Conservation (phyloP, 441 rosid genomes). For the Jatropha multifida region DNA sequence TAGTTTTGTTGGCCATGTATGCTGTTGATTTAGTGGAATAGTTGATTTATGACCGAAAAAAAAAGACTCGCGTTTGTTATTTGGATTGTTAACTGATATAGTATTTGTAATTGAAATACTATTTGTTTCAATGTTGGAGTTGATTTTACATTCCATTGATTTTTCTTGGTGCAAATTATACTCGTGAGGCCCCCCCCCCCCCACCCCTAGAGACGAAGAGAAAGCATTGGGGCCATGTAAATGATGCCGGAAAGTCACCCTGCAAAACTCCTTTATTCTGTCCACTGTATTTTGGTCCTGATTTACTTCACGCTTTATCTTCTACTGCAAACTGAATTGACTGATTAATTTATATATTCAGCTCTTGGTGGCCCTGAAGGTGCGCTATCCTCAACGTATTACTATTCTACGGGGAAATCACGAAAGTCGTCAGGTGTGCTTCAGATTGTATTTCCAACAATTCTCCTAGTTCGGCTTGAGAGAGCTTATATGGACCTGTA, state of each 20-base stretch:
- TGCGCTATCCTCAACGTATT: conserved; percentile 75
- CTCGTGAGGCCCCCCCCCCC: background rate
- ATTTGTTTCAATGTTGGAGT: no score
- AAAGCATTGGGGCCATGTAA: background rate
- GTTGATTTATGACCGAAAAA: background rate
- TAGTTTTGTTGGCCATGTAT: background rate
- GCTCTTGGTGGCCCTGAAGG: conserved; percentile 88
- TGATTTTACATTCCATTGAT: no score
- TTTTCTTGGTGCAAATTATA: no score
- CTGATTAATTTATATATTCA: conserved; percentile 29
- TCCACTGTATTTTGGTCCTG: background rate
- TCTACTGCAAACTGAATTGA: background rate
- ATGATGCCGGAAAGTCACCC: background rate
- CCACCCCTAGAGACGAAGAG: background rate
- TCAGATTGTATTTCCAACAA: background rate
- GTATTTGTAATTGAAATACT: no score
- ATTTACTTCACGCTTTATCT: background rate
- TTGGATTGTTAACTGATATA: no score
- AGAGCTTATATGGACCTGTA: conserved; percentile 4
- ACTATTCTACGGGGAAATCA: conserved; percentile 93
- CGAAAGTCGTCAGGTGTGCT: conserved; percentile 87
- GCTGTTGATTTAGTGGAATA: background rate
- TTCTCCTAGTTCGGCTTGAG: background rate
- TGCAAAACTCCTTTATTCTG: background rate
- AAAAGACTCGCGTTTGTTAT: no score